Percentiles rank a stretch among this genome's conserved stretches.
phyloP scores from a whole-genome alignment of 495 filamentous ascomycete species.

The Penicillium pulvis region DNA sequence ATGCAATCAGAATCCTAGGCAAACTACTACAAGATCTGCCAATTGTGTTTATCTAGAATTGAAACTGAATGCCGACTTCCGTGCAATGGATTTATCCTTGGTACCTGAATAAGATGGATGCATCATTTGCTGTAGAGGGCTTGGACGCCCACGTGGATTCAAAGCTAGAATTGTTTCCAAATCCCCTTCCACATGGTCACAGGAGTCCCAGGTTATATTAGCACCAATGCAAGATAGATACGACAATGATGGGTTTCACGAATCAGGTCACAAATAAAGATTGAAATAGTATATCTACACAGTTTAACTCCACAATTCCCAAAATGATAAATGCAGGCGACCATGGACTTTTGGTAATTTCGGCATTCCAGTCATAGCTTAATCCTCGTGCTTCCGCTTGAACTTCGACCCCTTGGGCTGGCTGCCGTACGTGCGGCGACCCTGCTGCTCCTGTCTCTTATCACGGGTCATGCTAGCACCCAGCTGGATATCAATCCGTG shows the following conservation, averaged over 20 bases:
- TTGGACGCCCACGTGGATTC: not conserved
- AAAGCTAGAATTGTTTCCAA: no score
- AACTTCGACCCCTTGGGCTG: slow-evolving; percentile 56
- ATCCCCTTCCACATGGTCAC: not conserved
- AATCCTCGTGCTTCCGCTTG: slow-evolving; percentile 46
- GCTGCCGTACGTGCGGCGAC: slow-evolving; percentile 79
- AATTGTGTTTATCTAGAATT: not conserved
- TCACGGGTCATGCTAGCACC: slow-evolving; percentile 85
- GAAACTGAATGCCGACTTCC: not conserved
- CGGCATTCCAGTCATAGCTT: slow-evolving; percentile 21
- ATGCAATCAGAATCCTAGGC: not conserved
- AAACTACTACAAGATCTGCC: not conserved
- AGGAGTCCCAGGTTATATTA: not conserved
- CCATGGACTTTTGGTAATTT: slow-evolving; percentile 20
- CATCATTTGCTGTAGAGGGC: no score
- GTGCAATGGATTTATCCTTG: not conserved
- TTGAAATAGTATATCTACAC: slow-evolving; percentile 36
- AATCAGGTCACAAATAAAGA: slow-evolving; percentile 17
- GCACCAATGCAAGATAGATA: not conserved
- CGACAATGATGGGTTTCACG: not conserved
- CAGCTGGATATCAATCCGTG: slow-evolving; percentile 84
- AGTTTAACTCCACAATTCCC: slow-evolving; percentile 28
- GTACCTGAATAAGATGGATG: not conserved
- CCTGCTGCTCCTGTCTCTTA: slow-evolving; percentile 74
- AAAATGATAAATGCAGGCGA: slow-evolving; percentile 30